Conservation (phyloP, 306 rosid genomes). For the Albizia julibrissin region DNA sequence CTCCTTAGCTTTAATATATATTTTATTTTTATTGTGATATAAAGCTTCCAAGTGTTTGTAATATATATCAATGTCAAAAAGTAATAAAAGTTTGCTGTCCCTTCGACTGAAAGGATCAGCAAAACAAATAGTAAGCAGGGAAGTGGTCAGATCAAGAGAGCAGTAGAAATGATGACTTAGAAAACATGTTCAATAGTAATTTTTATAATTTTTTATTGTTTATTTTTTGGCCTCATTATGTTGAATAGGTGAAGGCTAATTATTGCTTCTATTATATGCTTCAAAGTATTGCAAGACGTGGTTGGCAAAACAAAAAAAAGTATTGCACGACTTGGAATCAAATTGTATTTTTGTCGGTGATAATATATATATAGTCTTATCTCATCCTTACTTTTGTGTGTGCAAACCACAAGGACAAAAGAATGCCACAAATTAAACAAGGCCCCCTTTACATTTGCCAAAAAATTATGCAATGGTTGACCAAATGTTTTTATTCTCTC, state of each 20-base stretch:
- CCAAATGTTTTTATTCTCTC: neutral
- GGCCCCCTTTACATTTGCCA: neutral
- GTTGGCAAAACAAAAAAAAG: too few species aligned
- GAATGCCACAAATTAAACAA: slow-evolving; percentile 20
- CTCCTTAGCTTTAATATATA: neutral
- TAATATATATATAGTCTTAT: neutral
- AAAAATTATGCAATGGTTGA: neutral
- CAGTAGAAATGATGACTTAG: slow-evolving; percentile 20
- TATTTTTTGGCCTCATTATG: neutral
- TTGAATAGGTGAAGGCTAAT: neutral
- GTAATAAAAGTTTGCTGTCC: neutral
- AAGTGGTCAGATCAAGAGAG: slow-evolving; percentile 9
- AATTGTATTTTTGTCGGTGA: neutral
- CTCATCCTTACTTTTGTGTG: neutral
- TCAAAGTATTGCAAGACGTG: neutral
- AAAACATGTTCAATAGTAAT: neutral
- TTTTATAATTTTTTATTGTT: neutral
- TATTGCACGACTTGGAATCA: neutral
- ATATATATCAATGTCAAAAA: neutral
- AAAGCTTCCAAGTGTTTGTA: neutral
- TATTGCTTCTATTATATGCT: neutral
- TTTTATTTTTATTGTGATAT: neutral
- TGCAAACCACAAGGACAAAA: slow-evolving; percentile 36
- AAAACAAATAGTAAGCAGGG: neutral
- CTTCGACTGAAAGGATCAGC: slow-evolving; percentile 37